Base-by-base conservation (phyloP, 2,329 filamentous ascomycete genomes). In the Colletotrichum noveboracense region DNA sequence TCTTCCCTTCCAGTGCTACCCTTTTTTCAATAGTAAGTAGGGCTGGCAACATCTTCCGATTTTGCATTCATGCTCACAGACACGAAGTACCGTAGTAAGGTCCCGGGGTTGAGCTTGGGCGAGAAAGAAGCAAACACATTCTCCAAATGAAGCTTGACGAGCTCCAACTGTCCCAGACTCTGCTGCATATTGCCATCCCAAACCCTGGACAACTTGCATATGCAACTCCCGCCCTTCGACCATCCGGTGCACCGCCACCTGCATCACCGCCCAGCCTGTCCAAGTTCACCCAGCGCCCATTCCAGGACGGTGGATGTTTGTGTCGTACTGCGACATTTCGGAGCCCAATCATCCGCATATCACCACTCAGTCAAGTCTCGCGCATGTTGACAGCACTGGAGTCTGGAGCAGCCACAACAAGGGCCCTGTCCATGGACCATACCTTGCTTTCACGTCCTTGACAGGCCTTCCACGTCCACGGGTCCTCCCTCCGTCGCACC, bases 181-280 rank as follows among this genome's bases (percentile, higher is more conserved):
- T 32, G 58, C 16, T 61, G 18, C 26, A 61, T 13, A 32, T 30
- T 56, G 52, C 52, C 21, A n/a, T 34, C 58, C 30, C 28, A 32
- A 32, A 32, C 60, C 66, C 66, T 69, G 55, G 36, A 55, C 32
- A 16, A 48, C 21, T 24, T 38, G 71, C 36, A 74, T 71, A 70
- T 66, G 60, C 71, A 52, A 43, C 67, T 48, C 16, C 61, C 38
- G 52, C 52, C 48, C 61, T 48, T 48, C 21, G 56, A 61, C 18
- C 67, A 61, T 62, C 67, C 38, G 26, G 28, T 71, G 74, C 74
- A 73, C 74, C 70, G 74, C 74, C 74, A 75, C 74, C 64, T 75
- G 74, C 74, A 75, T 75, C 74, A 75, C 64, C 70, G 48, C 74
- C 64, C 70, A 68, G 74, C 65, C 28, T 38, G 34, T 14, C 43